Base-by-base conservation (phyloP, 2,329 filamentous ascomycete species). In the Neopestalotiopsis clavispora region DNA sequence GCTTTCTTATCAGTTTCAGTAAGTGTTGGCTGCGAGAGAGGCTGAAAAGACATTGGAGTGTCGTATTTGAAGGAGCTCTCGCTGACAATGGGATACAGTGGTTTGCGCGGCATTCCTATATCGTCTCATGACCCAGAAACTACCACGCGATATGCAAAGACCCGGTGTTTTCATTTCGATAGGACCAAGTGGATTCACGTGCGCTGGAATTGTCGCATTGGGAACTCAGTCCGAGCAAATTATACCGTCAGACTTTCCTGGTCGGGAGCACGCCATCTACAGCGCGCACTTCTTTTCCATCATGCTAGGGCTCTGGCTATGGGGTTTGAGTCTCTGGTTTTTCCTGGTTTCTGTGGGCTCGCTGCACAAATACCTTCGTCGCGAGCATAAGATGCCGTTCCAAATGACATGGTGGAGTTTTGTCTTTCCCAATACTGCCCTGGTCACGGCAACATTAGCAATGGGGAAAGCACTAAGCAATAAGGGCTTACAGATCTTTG, bases 381-480 rank as follows among this genome's bases (percentile, higher is more conserved):
- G 81, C 2, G 82, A 86, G 12, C 85, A 86, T 49, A 87, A 84
- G 69, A 89, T 94, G 83, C 86, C 89, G 4, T 96, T 95, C 75
- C 91, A 92, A 20, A 95, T 96, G 92, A 93, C 91, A 1, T 97
- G 93, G 90, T 96, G 91, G 80, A 93, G 90, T 3, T 95, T 95
- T 78, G 86, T 95, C 4, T 95, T 95, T 75, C 92, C 93, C 1
- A 94, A 95, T 73, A 95, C 92, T 0, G 92, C 91, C 0, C 80
- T 94, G 69, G 87, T 87, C n/a, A 92, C 91, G 0, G 91, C 92
- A 0, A 96, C 93, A 0, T 90, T 92, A 72, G 88, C 91, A 2
- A 86, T 96, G 64, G 92, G 88, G 0, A 84, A 85, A 10, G 89
- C 89, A 0, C 88, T 93, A 59, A 80, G 86, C 1, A 89, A 84